Evolutionary conservation across 257 asterid species (phyloP).

Genomic region (Parsonsia alboflavescens): DNA sequence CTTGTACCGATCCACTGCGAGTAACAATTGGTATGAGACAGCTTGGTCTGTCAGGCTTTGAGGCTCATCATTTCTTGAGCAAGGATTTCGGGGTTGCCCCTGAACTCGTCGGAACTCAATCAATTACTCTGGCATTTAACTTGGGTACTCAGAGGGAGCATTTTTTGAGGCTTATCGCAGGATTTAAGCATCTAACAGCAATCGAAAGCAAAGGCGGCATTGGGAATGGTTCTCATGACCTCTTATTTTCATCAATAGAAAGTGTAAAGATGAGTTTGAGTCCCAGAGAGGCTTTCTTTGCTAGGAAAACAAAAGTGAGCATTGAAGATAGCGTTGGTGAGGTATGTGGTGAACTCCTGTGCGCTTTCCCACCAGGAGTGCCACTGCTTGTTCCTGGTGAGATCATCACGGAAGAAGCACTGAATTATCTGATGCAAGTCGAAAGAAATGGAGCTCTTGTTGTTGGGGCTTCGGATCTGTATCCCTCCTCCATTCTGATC

Average conservation of each 20-base stretch:
- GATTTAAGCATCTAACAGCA: no score
- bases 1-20: no score
- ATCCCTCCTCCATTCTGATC: constrained; percentile 46
- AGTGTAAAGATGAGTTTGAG: constrained; percentile 39
- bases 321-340: constrained; percentile 46
- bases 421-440: constrained; percentile 46
- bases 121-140: no score
- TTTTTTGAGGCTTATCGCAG: no score
- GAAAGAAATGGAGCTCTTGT: constrained; percentile 48
- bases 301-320: constrained; percentile 45
- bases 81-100: no score
- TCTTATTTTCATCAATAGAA: constrained; percentile 22
- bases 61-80: no score
- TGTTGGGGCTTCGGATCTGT: constrained; percentile 60
- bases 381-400: constrained; percentile 59
- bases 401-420: constrained; percentile 44
- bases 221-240: not conserved
- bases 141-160: no score
- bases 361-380: constrained; percentile 66
- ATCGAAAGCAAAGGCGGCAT: constrained; percentile 5
- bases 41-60: no score
- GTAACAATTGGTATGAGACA: no score
- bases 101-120: no score
- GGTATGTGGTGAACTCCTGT: constrained; percentile 63
- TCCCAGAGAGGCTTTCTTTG: constrained; percentile 84